Percentiles rank a stretch among this genome's conserved stretches.
phyloP scores from a whole-genome alignment of 2,329 filamentous ascomycete species.

The Calonectria henricotiae region DNA sequence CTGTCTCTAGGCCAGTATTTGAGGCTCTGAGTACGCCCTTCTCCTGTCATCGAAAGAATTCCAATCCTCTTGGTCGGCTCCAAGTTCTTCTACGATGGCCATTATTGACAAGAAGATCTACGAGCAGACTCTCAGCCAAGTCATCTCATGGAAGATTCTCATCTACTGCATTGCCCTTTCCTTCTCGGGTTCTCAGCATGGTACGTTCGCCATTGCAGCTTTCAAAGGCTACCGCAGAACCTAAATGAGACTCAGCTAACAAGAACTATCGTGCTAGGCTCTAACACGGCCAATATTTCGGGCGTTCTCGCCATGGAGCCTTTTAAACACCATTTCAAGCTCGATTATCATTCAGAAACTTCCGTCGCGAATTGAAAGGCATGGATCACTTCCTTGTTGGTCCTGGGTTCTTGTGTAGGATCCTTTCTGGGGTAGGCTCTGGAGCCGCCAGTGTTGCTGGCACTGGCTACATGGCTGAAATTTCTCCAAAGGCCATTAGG shows the following conservation, averaged over 20 bases:
- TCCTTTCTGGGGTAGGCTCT: constrained; percentile 32
- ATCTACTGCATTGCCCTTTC: constrained; percentile 35
- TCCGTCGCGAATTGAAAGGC: constrained; percentile 28
- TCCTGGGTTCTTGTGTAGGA: constrained; percentile 32
- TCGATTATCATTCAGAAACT: constrained; percentile 14
- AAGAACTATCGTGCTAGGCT: constrained; percentile 8
- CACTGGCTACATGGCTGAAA: constrained; percentile 34
- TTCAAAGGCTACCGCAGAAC: too few relatives aligned
- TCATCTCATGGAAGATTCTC: constrained; percentile 36
- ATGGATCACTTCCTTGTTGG: constrained; percentile 34
- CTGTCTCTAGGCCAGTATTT: not conserved
- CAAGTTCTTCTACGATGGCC: not conserved
- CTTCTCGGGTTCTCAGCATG: constrained; percentile 35
- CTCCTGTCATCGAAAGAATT: not conserved
- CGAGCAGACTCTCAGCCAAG: constrained; percentile 27
- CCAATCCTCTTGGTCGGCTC: not conserved
- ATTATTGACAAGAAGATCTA: constrained; percentile 29
- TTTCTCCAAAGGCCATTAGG: constrained; percentile 32
- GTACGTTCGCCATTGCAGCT: not conserved
- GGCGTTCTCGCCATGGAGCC: constrained; percentile 34
- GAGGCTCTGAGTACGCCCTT: not conserved
- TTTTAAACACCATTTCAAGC: constrained; percentile 29
- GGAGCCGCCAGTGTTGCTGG: constrained; percentile 33
- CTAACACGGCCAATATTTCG: constrained; percentile 34
- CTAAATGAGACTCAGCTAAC: not conserved